A percentile compares a stretch with the other conserved stretches of the same genome.
These are phyloP conservation scores for Scheffersomyces stipitis DNA, from an alignment of 805 yeast genomes.

Conservation along the genomic window DNA sequence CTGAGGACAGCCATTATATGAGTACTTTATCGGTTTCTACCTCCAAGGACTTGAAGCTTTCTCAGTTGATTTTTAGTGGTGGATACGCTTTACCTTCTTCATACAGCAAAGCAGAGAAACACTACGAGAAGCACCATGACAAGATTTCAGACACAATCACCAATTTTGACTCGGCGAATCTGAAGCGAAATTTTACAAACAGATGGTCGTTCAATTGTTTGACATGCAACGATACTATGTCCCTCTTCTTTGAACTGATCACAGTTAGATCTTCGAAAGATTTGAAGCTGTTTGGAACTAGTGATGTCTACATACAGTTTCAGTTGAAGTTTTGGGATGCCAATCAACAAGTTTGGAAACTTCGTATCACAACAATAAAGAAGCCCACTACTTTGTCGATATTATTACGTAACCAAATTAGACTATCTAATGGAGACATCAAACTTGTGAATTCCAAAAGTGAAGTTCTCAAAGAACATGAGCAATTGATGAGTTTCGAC, in stretches of 20 bases:
- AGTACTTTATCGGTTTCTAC: conserved; percentile 27
- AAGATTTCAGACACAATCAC: conserved; percentile 34
- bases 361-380: conserved; percentile 30
- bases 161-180: conserved; percentile 30
- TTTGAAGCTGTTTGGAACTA: conserved; percentile 14
- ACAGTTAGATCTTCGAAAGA: conserved; percentile 22
- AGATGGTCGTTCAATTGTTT: conserved; percentile 32
- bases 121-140: conserved; percentile 19
- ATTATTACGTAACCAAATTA: conserved; percentile 13
- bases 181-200: conserved; percentile 37
- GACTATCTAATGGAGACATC: conserved; percentile 12
- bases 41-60: conserved; percentile 32
- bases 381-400: conserved; percentile 27
- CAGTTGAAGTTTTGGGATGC: conserved; percentile 29
- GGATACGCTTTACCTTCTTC: conserved; percentile 36
- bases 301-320: conserved; percentile 33
- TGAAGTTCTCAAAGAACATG: conserved; percentile 24
- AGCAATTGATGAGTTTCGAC: conserved; percentile 31
- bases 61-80: conserved; percentile 26
- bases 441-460: conserved; percentile 18
- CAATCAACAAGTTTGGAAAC: conserved; percentile 15
- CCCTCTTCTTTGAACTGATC: conserved; percentile 34
- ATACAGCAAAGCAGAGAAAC: conserved; percentile 19
- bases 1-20: conserved; percentile 3
- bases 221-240: conserved; percentile 19